Base-by-base conservation (phyloP, 345 rosid genomes). In the Brassica rapa region DNA sequence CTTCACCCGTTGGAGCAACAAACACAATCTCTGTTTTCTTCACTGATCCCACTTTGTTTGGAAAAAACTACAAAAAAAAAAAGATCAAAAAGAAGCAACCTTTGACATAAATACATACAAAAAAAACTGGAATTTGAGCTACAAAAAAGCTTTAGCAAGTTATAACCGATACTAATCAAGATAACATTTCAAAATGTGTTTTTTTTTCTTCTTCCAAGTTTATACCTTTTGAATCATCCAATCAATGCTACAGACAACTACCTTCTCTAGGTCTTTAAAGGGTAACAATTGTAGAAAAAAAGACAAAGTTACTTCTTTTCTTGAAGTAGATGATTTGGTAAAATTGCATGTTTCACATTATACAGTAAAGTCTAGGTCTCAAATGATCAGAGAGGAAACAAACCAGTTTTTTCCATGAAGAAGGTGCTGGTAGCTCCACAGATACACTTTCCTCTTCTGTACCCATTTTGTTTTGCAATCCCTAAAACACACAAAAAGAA, bases 341-440 rank as follows among this genome's bases (percentile, higher is more conserved):
- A 12, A 51, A 30, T 19, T 72, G 41, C 73, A 60, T 35, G 59
- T 16, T 16, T 3, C 2, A 75, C 33, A 68, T 24, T 69, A 62
- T 23, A 65, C 10, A 61, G 1, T 2, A 61, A 43, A 59, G 12
- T 24, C 57, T 43, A 19, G 46, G 75, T 15, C 0, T 72, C 46
- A 43, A 24, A 66, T 12, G 8, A 16, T 5, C 62, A 3, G 68
- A 3, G 68, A 11, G 56, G 53, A 68, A 23, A 79, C 68, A 68
- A 62, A 91, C 97, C 97, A 91, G 33, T 82, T 91, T 91, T 82
- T 88, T 91, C 94, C 94, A 91, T 71, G 92, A 77, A 84, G 91
- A 80, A 78, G 92, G 97, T 66, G 92, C 91, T 9, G 94, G 87
- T 16, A 91, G 90, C 88, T 88, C 92, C 76, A 91, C 86, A 77